Conservation (phyloP, 768 basidiomycete species). For the Panus rudis region DNA sequence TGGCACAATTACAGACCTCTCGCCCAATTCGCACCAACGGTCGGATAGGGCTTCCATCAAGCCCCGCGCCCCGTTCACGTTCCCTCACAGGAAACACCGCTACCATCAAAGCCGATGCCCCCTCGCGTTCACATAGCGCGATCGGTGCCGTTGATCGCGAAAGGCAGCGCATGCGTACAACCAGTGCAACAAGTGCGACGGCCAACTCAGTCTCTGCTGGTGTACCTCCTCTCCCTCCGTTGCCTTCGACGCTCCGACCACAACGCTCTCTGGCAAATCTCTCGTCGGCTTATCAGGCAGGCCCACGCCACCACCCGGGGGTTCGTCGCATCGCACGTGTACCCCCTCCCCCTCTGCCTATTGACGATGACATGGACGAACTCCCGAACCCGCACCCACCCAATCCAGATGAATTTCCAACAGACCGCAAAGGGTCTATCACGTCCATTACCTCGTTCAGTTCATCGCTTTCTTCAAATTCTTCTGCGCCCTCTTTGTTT, state of each 20-base stretch:
- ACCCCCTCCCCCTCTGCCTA: neutral
- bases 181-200: too few relatives aligned
- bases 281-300: constrained; percentile 5
- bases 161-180: too few relatives aligned
- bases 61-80: constrained; percentile 33
- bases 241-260: constrained; percentile 13
- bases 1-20: too few relatives aligned
- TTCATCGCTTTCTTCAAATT: neutral
- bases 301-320: constrained; percentile 8
- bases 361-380: neutral
- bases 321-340: neutral
- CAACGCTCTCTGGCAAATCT: constrained; percentile 16
- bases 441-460: neutral
- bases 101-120: too few relatives aligned
- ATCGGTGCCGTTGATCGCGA: too few relatives aligned
- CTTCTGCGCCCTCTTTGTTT: neutral
- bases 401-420: neutral
- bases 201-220: too few relatives aligned
- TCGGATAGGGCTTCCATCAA: constrained; percentile 32
- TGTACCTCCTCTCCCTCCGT: constrained; percentile 4
- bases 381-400: neutral
- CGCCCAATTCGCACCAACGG: constrained; percentile 16
- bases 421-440: constrained; percentile 1
- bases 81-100: too few relatives aligned
- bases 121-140: too few relatives aligned